Conservation (phyloP, 2,329 filamentous ascomycete genomes). For the Claviceps fusiformis region DNA sequence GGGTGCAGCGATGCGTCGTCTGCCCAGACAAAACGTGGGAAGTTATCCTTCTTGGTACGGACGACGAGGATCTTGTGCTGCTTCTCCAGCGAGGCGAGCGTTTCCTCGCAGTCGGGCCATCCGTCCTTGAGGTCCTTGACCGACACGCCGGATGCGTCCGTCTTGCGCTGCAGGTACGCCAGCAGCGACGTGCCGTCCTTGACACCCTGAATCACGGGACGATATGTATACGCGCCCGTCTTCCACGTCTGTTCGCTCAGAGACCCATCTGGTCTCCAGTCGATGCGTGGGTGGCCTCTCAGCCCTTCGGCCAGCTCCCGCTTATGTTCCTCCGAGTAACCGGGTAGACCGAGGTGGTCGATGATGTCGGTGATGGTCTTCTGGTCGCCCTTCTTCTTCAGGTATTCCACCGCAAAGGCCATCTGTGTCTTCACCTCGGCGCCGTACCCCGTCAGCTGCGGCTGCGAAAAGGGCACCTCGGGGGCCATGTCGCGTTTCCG, state of each 20-base stretch:
- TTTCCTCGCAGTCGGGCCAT: slow-evolving; percentile 73
- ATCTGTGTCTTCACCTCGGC: slow-evolving; percentile 77
- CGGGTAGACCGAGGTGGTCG: slow-evolving; percentile 61
- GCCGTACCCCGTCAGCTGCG: slow-evolving; percentile 61
- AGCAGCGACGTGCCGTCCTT: slow-evolving; percentile 65
- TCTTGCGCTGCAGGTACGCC: slow-evolving; percentile 66
- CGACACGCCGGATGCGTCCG: slow-evolving; percentile 64
- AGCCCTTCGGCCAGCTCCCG: slow-evolving; percentile 55
- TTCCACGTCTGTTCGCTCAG: slow-evolving; percentile 55
- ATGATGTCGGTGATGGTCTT: slow-evolving; percentile 66
- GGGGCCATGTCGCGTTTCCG: slow-evolving; percentile 42
- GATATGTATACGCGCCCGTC: slow-evolving; percentile 66
- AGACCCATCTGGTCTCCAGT: slow-evolving; percentile 40
- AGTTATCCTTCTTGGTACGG: slow-evolving; percentile 82
- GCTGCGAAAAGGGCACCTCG: slow-evolving; percentile 57
- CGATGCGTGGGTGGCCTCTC: slow-evolving; percentile 46
- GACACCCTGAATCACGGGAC: slow-evolving; percentile 68
- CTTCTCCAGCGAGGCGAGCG: slow-evolving; percentile 63
- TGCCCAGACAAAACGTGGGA: slow-evolving; percentile 75
- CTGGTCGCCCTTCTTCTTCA: slow-evolving; percentile 56
- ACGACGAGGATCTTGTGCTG: slow-evolving; percentile 74
- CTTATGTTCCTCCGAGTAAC: slow-evolving; percentile 47
- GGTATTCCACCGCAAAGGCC: slow-evolving; percentile 71
- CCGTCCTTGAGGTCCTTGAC: slow-evolving; percentile 93
- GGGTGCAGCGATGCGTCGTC: slow-evolving; percentile 71